Percentiles rank a stretch among this genome's conserved stretches.
These are phyloP conservation scores for Cutaneotrichosporon sp. DNA, from an alignment of 1,284 basidiomycete species.

Conservation along the genomic window DNA sequence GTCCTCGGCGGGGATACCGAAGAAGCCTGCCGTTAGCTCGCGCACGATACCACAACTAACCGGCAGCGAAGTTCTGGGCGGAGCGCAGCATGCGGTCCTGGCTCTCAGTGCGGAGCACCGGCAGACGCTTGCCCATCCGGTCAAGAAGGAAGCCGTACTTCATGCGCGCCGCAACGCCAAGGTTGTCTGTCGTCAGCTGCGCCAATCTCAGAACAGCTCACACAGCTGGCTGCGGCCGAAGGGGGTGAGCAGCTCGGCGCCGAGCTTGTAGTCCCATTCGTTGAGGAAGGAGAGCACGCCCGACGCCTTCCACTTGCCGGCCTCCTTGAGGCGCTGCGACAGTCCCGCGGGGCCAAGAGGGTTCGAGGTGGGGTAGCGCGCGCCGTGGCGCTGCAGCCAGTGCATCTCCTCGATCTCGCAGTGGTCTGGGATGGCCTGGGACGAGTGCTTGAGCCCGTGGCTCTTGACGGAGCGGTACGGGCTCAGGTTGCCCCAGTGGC, in stretches of 20 bases:
- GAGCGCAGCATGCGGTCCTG: slow-evolving; percentile 57
- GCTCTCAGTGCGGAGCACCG: slow-evolving; percentile 55
- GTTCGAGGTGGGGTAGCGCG: slow-evolving; percentile 49
- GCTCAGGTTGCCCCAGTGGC: slow-evolving; percentile 56
- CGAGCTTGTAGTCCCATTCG: slow-evolving; percentile 56
- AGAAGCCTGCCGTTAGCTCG: slow-evolving; percentile 44
- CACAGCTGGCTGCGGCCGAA: slow-evolving; percentile 57
- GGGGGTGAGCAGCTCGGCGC: slow-evolving; percentile 57
- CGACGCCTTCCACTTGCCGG: slow-evolving; percentile 36
- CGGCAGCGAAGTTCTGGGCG: slow-evolving; percentile 56
- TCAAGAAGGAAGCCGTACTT: slow-evolving; percentile 55
- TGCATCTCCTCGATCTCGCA: slow-evolving; percentile 54
- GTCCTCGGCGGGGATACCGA: slow-evolving; percentile 53
- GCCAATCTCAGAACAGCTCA: too few relatives aligned
- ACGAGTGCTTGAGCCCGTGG: slow-evolving; percentile 54
- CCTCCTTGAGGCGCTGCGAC: slow-evolving; percentile 32
- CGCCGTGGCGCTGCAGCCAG: slow-evolving; percentile 56
- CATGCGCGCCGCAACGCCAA: slow-evolving; percentile 51
- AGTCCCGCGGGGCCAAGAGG: slow-evolving; percentile 41
- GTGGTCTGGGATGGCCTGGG: slow-evolving; percentile 48
- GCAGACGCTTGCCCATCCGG: slow-evolving; percentile 48
- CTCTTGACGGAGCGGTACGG: slow-evolving; percentile 55
- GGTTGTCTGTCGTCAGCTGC: slow-evolving; percentile 35
- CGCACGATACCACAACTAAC: slow-evolving; percentile 30
- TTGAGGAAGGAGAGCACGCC: slow-evolving; percentile 56